Base-by-base conservation (phyloP, 1,139 yeast species). In the Suhomyces yuchorum region DNA sequence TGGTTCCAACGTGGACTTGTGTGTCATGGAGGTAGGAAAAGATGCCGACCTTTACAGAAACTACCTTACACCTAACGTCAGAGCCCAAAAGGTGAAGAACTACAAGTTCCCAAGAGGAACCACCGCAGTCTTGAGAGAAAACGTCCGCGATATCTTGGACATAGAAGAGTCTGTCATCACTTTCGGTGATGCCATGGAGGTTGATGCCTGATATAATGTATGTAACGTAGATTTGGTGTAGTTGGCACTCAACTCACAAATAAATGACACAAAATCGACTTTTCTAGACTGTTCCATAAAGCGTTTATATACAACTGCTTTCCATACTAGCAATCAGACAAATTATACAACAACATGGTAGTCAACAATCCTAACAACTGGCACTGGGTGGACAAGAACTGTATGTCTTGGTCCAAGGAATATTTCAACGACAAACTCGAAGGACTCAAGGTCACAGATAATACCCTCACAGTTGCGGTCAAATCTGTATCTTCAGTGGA, bases 371-470 rank as follows among this genome's bases (percentile, higher is more conserved):
- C 81, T 11, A 76, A 76, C 59, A 76, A 76, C 62, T 76, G 81
- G 99, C 99, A 93, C 77, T 93, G 99, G 99, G 98, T 93, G 54
- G 97, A 93, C 71, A 93, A 93, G 69, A 93, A 93, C 77, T 93
- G 99, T 71, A 79, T 92, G 51, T 84, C 81, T 54, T 93, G 99
- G 99, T 78, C 97, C 12, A 82, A 83, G 53, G 78, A 80, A 40
- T 93, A 92, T 67, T 88, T 93, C 65, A 67, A 72, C 41, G 78
- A 80, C 42, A 78, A 81, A 45, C 70, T 91, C 37, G 71, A 73
- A 9, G 85, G 85, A 1, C 56, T 82, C 39, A 53, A 66, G 7
- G 80, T 75, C 1, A 62, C 64, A n/a, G 51, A 63, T 8, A 71
- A 60, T 12, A 68, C 62, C 7, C 64, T 70, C 26, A 57, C 65